Base-by-base conservation (phyloP, 108 stramenopile genomes). In the Fistulifera pelliculosa region DNA sequence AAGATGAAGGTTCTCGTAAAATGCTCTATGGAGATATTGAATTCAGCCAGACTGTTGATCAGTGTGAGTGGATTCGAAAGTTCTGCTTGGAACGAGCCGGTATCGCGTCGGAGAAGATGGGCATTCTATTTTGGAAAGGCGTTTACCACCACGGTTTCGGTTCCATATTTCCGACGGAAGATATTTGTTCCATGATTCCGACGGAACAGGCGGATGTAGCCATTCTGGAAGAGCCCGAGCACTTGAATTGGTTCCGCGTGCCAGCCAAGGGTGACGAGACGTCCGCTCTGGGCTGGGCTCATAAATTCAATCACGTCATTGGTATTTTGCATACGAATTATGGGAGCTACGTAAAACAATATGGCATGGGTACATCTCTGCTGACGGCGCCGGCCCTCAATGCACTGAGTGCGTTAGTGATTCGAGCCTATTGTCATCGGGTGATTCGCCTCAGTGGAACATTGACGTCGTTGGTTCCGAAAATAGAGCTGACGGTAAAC, bases 311-410 rank as follows among this genome's bases (percentile, higher is more conserved):
- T 38, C 80, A 91, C 65, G 84, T 86, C 16, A 68, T 94, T 28
- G 93, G 93, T 22, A 73, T 94, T 52, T 66, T 84, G 4, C 93
- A 94, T 57, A 91, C 93, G 7, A 90, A 94, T 69, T 94, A 94
- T 69, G 64, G 68, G 47, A 77, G 72, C 10, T 76, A 65, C 64
- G 41, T 22, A 1, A 21, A 25, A 12, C 17, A 40, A 16, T 26
- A 43, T 5, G 21, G 18, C 56, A 40, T 22, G 17, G 56, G 56
- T 21, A 21, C 44, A 3, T 41, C 61, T 18, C 47, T 73, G 27
- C 61, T 85, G 44, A 76, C 81, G 13, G 86, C 86, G 0, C 79
- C 87, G 13, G 84, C 82, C 11, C 58, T 95, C 18, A 66, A 74
- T 23, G 75, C 77, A 16, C 38, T 95, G 13, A 70, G 68, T 50